Percentiles rank a stretch among this genome's conserved stretches.
Evolutionary conservation across 257 asterid genomes (phyloP).

Genomic region (Solanum dulcamara): DNA sequence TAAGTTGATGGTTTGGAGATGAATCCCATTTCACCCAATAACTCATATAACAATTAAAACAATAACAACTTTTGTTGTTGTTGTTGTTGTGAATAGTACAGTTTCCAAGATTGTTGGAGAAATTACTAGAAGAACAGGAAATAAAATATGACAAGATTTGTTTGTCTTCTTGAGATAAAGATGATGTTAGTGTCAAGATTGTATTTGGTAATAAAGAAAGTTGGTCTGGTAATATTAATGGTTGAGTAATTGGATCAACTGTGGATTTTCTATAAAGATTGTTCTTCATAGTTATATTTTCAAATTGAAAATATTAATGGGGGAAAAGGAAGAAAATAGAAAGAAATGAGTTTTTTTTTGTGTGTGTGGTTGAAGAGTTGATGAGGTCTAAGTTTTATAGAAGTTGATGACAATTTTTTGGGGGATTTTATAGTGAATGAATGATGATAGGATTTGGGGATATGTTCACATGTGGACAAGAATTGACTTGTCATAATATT

Average conservation of each 20-base stretch:
- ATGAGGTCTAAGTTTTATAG: background rate
- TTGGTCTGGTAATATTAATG: conserved; percentile 9
- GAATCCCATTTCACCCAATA: conserved; percentile 37
- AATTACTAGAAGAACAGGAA: conserved; percentile 14
- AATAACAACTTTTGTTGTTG: conserved; percentile 14
- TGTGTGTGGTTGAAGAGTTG: background rate
- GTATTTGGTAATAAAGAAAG: conserved; percentile 28
- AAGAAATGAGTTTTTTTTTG: background rate
- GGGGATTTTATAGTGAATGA: background rate
- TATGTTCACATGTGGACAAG: background rate
- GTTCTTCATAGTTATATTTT: conserved; percentile 20
- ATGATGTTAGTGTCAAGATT: conserved; percentile 18
- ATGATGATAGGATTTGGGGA: background rate
- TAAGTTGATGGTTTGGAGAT: conserved; percentile 32
- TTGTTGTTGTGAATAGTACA: conserved; percentile 8
- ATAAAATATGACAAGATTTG: conserved; percentile 26
- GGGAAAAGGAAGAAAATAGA: background rate
- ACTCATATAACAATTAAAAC: conserved; percentile 30
- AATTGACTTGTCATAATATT: background rate
- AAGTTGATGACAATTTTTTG: conserved; percentile 4
- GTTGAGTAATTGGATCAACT: conserved; percentile 15
- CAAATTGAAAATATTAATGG: background rate
- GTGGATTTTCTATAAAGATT: conserved; percentile 17
- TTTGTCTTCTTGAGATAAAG: conserved; percentile 23
- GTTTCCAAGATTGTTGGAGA: background rate